These are phyloP conservation scores for Heliosperma pusillum DNA, from an alignment of 148 eudicot genomes.

Conservation along the genomic window DNA sequence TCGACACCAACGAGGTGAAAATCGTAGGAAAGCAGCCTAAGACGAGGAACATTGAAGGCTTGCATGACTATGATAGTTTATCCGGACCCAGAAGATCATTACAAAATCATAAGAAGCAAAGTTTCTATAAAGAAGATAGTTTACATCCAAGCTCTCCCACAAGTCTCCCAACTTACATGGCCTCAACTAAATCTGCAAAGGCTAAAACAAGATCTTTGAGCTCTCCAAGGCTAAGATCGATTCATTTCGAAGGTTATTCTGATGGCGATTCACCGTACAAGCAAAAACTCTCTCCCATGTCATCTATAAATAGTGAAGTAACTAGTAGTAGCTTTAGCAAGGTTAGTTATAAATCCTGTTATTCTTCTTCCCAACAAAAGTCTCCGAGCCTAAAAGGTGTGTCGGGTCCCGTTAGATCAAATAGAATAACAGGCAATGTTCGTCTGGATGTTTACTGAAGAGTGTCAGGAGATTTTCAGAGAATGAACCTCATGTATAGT, in stretches of 20 bases:
- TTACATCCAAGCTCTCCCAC: constrained; percentile 34
- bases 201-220: constrained; percentile 57
- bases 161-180: constrained; percentile 65
- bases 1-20: constrained; percentile 37
- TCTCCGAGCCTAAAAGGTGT: constrained; percentile 47
- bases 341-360: constrained; percentile 25
- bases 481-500: neutral
- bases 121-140: constrained; percentile 38
- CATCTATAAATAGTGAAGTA: constrained; percentile 59
- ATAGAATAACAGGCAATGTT: constrained; percentile 16
- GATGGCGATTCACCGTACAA: constrained; percentile 64
- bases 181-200: constrained; percentile 66
- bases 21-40: constrained; percentile 27
- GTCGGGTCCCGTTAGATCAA: constrained; percentile 22
- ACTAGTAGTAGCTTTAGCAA: constrained; percentile 35
- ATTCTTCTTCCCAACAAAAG: constrained; percentile 30
- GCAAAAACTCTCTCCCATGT: constrained; percentile 58
- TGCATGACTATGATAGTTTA: constrained; percentile 20
- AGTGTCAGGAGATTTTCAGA: neutral
- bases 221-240: constrained; percentile 56
- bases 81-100: constrained; percentile 39
- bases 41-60: constrained; percentile 17
- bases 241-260: constrained; percentile 36
- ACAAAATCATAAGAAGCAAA: constrained; percentile 48
- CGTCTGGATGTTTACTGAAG: neutral